Base-by-base conservation (phyloP, 2,329 filamentous ascomycete species). In the Aspergillus pseudoviridinutans region DNA sequence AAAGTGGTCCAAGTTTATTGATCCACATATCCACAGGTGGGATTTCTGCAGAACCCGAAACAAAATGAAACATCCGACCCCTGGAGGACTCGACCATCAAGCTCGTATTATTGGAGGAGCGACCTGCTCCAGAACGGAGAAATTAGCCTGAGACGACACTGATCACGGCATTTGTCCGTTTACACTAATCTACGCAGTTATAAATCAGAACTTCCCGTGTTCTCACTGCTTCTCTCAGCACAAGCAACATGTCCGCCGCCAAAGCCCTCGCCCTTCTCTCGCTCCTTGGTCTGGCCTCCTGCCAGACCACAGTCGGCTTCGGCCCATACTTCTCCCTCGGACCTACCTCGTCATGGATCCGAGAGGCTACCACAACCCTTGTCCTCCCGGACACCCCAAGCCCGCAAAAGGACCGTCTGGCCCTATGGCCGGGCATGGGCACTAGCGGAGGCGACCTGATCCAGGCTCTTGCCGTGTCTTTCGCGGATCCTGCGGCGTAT, bases 371-470 rank as follows among this genome's bases (percentile, higher is more conserved):
- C 14, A 70, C 69, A 5, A 73, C 69, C 0, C 53, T 72, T 9
- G 65, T 71, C 0, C 62, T 71, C 8, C 69, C 69, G 1, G 57
- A 66, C 7, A 61, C 61, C 1, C 70, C 69, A 4, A 69, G 56
- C 44, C 64, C 64, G 3, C 58, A 66, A 50, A 52, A 57, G 6
- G 67, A 70, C 42, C 66, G 68, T n/a, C 66, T 72, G 8, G 69
- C 69, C 2, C 59, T 73, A 6, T 73, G 69, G 69, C 68, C 69
- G 2, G 70, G 70, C 1, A 72, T 72, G 70, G 68, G 68, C 12
- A 72, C 69, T 3, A 71, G 68, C 20, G 62, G 60, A 1, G 69
- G 68, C 17, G 70, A 72, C 50, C 57, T 72, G 49, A 70, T 72
- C 20, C 70, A 73, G 58, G 67, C 69, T 3, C 58, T 72, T 20